phyloP scores from a whole-genome alignment of 495 filamentous ascomycete genomes.

The Tuber melanosporum region DNA sequence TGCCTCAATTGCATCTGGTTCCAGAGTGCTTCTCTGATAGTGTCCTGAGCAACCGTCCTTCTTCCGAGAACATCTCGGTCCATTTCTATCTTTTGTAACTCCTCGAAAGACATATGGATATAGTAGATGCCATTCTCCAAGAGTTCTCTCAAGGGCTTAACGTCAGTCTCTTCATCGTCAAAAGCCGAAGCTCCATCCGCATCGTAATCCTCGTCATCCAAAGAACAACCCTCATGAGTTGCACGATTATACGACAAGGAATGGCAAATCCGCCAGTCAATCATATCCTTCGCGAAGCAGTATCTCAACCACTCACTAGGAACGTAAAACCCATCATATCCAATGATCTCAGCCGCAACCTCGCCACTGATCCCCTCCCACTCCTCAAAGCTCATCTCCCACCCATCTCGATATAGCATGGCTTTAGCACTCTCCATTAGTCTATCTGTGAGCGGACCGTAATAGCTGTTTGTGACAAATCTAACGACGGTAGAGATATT shows the following conservation, averaged over 20 bases:
- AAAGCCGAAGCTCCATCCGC: conserved; percentile 20
- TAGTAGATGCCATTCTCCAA: conserved; percentile 58
- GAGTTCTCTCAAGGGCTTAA: conserved; percentile 53
- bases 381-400: conserved; percentile 53
- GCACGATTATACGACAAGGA: conserved; percentile 48
- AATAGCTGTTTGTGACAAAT: conserved; percentile 56
- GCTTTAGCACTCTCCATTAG: conserved; percentile 54
- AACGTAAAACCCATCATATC: conserved; percentile 57
- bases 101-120: conserved; percentile 56
- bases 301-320: conserved; percentile 56
- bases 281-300: conserved; percentile 51
- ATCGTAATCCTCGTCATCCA: conserved; percentile 26
- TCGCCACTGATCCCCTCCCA: conserved; percentile 57
- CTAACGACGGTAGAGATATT: conserved; percentile 49
- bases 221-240: conserved; percentile 42
- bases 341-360: conserved; percentile 53
- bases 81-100: conserved; percentile 51
- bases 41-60: conserved; percentile 50
- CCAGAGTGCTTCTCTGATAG: conserved; percentile 54
- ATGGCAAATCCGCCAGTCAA: conserved; percentile 49
- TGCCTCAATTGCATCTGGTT: conserved; percentile 51
- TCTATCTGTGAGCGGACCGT: conserved; percentile 53
- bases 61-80: conserved; percentile 52
- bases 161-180: conserved; percentile 49
- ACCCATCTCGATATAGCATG: conserved; percentile 56